phyloP scores from a whole-genome alignment of 2,329 filamentous ascomycete genomes.

The Exophiala mesophila region DNA sequence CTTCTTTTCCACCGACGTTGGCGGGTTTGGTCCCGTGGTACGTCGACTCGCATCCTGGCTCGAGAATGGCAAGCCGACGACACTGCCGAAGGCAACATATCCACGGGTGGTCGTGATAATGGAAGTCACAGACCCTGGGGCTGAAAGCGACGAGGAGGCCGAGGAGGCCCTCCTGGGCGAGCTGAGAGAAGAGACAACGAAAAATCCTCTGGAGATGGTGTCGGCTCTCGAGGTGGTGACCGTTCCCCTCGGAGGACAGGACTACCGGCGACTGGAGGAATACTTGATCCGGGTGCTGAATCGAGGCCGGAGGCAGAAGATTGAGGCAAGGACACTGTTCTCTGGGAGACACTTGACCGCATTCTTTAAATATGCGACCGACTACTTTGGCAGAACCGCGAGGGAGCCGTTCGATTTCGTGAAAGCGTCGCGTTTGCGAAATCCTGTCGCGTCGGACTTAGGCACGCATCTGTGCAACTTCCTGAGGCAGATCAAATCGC shows the following conservation, averaged over 20 bases:
- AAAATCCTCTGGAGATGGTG: conserved; percentile 19
- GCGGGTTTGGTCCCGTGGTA: conserved; percentile 25
- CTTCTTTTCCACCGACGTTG: conserved; percentile 29
- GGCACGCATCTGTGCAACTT: conserved; percentile 25
- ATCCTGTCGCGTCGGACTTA: conserved; percentile 25
- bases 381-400: conserved; percentile 16
- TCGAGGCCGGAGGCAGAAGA: conserved; percentile 20
- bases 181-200: conserved; percentile 27
- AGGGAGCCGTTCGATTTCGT: conserved; percentile 27
- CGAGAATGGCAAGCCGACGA: conserved; percentile 18
- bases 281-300: conserved; percentile 22
- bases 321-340: conserved; percentile 21
- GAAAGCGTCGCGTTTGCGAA: conserved; percentile 20
- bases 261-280: conserved; percentile 25
- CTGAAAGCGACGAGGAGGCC: conserved; percentile 21
- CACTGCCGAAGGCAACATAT: conserved; percentile 21
- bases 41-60: conserved; percentile 23
- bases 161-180: conserved; percentile 26
- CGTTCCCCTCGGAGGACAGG: conserved; percentile 20
- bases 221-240: conserved; percentile 26
- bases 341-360: conserved; percentile 25
- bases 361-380: conserved; percentile 22
- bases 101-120: conserved; percentile 27
- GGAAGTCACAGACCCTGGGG: conserved; percentile 21
- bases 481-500: conserved; percentile 19